These are phyloP conservation scores for Inosperma sp. DNA, from an alignment of 768 basidiomycete species.

Conservation along the genomic window DNA sequence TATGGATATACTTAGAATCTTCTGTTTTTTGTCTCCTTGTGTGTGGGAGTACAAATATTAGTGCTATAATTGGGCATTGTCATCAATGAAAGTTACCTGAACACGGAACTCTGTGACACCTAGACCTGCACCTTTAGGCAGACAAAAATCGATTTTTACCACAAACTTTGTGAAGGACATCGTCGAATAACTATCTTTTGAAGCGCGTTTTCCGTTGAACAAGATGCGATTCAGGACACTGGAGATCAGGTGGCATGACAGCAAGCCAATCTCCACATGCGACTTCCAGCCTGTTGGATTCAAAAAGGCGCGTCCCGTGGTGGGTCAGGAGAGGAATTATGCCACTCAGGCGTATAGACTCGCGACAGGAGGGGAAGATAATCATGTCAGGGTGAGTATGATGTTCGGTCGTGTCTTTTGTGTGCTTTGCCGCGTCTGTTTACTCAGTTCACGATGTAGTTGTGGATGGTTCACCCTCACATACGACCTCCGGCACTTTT, in stretches of 20 bases:
- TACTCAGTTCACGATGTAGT: conserved; percentile 37
- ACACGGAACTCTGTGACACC: too few species aligned
- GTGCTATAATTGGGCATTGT: too few species aligned
- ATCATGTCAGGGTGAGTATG: conserved; percentile 84
- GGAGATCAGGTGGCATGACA: conserved; percentile 96
- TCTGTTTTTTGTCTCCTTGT: too few species aligned
- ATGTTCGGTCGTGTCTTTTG: conserved; percentile 1
- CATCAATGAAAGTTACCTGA: too few species aligned
- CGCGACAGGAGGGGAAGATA: conserved; percentile 95
- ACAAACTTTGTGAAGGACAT: too few species aligned
- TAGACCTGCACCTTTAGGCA: too few species aligned
- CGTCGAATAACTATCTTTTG: too few species aligned
- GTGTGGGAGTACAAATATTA: too few species aligned
- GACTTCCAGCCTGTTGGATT: conserved; percentile 88
- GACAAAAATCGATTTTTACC: too few species aligned
- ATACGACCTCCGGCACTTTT: conserved; percentile 63
- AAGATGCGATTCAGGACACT: conserved; percentile 85
- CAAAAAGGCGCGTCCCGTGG: conserved; percentile 70
- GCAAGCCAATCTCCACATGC: conserved; percentile 91
- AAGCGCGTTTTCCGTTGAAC: background rate
- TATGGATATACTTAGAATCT: too few species aligned
- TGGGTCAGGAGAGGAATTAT: conserved; percentile 50
- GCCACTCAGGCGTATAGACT: conserved; percentile 78
- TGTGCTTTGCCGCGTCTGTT: conserved; percentile 3
- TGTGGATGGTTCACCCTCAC: conserved; percentile 95